phyloP scores from a whole-genome alignment of 2,329 filamentous ascomycete genomes.

The Colletotrichum lini region DNA sequence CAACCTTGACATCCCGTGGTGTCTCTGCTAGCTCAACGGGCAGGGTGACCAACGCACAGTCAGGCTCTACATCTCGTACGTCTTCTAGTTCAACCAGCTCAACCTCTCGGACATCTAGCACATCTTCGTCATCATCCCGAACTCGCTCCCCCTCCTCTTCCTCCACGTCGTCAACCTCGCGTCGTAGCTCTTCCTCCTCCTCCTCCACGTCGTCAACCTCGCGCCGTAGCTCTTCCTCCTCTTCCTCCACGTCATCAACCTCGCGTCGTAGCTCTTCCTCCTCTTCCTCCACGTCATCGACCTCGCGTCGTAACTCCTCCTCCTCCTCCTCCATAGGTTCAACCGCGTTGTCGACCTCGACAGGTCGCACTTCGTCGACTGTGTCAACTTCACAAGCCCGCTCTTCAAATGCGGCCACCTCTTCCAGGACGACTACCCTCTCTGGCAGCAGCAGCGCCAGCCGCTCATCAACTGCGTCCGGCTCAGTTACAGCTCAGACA shows the following conservation, averaged over 20 bases:
- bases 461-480: constrained; percentile 12
- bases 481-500: constrained; percentile 13
- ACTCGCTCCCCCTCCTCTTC: neutral
- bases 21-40: neutral
- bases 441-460: neutral
- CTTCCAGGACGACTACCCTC: neutral
- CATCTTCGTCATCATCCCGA: neutral
- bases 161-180: neutral
- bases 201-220: too few relatives aligned
- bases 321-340: neutral
- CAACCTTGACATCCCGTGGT: neutral
- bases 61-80: neutral
- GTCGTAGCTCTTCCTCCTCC: neutral
- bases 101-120: constrained; percentile 1
- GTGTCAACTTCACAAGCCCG: neutral
- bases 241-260: too few relatives aligned
- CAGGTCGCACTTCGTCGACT: neutral
- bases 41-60: neutral
- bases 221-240: too few relatives aligned
- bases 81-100: neutral
- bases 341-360: neutral
- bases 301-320: neutral
- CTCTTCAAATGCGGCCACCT: neutral
- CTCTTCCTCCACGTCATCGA: neutral
- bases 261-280: too few relatives aligned